Evolutionary conservation across 257 asterid genomes (phyloP), one percentile per base, ranked within the genome.

Genomic region (Leptodermis oblonga): DNA sequence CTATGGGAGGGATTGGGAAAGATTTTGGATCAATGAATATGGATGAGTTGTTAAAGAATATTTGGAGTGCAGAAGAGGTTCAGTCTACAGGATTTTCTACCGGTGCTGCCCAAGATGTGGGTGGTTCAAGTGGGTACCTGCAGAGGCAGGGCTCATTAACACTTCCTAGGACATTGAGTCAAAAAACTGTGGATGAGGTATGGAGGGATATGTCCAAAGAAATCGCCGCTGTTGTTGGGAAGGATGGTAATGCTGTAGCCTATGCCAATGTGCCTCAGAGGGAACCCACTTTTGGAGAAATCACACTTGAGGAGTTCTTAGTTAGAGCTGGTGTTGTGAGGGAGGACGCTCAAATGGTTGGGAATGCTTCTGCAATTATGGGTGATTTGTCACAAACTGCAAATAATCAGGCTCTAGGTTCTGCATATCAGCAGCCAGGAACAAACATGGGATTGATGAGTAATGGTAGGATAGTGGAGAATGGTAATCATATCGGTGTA

Each of bases 21-120:
- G 97, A 92, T 80, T 92, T 94, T 53, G 99, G 99, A 20, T 94
- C 99, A 0, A 91, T 91, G 98, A 94, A 91, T 78, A 94, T 94
- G 99, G 99, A 94, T 82, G 99, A 94, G 83, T 83, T 94, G 78
- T 80, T 94, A 14, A 94, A 86, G 79, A 91, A 74, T 59, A 89
- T 94, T 72, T 94, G 99, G 98, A 91, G 81, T 71, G 96, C 98
- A 2, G 98, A 92, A 86, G 99, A 92, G 48, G 80, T 81, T 84
- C 97, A 94, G 53, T 84, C 73, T 56, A 46, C 80, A n/a, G 95
- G 84, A 28, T 42, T 84, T 14, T 25, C 77, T 3, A 70, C 55
- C 46, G 79, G 65, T 2, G 63, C 51, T n/a, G 82, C 70, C 36
- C 79, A 67, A 12, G 81, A 59, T 62, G 30, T 80, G 75, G 53